These are phyloP conservation scores for Ogataea polymorpha DNA, from an alignment of 805 yeast species.

Conservation along the genomic window DNA sequence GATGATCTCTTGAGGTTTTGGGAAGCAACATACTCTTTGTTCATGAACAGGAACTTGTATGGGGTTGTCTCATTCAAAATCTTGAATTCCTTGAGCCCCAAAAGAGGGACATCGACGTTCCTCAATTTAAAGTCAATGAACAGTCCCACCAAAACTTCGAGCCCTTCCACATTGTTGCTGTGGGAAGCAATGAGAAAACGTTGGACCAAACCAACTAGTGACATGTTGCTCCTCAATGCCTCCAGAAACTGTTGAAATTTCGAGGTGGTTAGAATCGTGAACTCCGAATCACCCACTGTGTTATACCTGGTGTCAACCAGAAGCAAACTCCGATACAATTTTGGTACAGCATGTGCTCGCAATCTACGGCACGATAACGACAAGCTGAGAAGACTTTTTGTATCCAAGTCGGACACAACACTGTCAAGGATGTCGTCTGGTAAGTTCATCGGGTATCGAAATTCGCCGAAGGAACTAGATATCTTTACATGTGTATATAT, in stretches of 20 bases:
- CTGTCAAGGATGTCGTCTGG: slow-evolving; percentile 13
- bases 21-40: slow-evolving; percentile 10
- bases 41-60: slow-evolving; percentile 11
- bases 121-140: slow-evolving; percentile 17
- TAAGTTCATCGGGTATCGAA: not conserved
- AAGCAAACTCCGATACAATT: slow-evolving; percentile 15
- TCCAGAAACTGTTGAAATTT: slow-evolving; percentile 8
- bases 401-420: slow-evolving; percentile 8
- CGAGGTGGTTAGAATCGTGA: slow-evolving; percentile 5
- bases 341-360: slow-evolving; percentile 8
- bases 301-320: slow-evolving; percentile 12
- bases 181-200: slow-evolving; percentile 11
- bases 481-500: not conserved
- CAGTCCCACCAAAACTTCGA: slow-evolving; percentile 10
- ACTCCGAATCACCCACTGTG: slow-evolving; percentile 3
- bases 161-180: slow-evolving; percentile 9
- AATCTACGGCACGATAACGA: slow-evolving; percentile 8
- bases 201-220: slow-evolving; percentile 13
- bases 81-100: slow-evolving; percentile 17
- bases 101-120: slow-evolving; percentile 10
- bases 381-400: slow-evolving; percentile 7
- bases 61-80: slow-evolving; percentile 11
- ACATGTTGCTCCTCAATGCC: not conserved
- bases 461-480: not conserved
- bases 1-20: slow-evolving; percentile 5